Conservation (phyloP, 352 stramenopile species). For the Phytopythium mirpurense region DNA sequence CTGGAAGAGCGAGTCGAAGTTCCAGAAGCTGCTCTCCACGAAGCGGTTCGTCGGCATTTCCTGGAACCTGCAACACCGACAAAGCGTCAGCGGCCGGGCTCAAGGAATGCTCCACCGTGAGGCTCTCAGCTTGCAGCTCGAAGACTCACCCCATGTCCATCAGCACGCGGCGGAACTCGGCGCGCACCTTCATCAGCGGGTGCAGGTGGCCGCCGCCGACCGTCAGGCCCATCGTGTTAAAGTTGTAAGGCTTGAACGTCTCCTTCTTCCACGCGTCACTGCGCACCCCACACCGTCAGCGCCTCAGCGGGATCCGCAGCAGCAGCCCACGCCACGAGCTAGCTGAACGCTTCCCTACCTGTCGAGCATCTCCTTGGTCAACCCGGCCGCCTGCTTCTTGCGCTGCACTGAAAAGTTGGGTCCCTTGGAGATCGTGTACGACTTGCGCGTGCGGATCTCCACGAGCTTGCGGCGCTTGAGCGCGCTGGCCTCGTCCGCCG, state of each 20-base stretch:
- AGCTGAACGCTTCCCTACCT: too few species aligned
- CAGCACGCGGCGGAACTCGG: constrained; percentile 98
- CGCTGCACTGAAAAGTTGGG: constrained; percentile 90
- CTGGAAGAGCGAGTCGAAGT: constrained; percentile 99
- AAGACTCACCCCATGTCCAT: constrained; percentile 96
- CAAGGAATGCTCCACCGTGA: too few species aligned
- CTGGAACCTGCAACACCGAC: constrained; percentile 75
- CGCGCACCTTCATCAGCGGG: constrained; percentile 96
- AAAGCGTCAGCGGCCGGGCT: neutral
- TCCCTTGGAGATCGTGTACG: constrained; percentile 92
- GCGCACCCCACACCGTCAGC: constrained; percentile 4
- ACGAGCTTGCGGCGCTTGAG: constrained; percentile 83
- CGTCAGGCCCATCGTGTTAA: constrained; percentile 93
- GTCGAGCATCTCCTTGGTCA: constrained; percentile 99
- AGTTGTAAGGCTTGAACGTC: constrained; percentile 99
- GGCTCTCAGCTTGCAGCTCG: too few species aligned
- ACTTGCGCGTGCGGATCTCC: constrained; percentile 89
- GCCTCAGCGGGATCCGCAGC: neutral
- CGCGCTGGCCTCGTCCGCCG: constrained; percentile 69
- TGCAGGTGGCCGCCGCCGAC: constrained; percentile 97
- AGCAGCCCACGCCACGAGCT: too few species aligned
- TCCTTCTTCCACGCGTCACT: constrained; percentile 93
- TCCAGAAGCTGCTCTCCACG: constrained; percentile 99
- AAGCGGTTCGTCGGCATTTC: constrained; percentile 99
- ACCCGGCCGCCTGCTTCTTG: constrained; percentile 94